A percentile compares a stretch with the other conserved stretches of the same genome.
Evolutionary conservation across 352 stramenopile genomes (phyloP).

Genomic region (Peronospora belbahrii): DNA sequence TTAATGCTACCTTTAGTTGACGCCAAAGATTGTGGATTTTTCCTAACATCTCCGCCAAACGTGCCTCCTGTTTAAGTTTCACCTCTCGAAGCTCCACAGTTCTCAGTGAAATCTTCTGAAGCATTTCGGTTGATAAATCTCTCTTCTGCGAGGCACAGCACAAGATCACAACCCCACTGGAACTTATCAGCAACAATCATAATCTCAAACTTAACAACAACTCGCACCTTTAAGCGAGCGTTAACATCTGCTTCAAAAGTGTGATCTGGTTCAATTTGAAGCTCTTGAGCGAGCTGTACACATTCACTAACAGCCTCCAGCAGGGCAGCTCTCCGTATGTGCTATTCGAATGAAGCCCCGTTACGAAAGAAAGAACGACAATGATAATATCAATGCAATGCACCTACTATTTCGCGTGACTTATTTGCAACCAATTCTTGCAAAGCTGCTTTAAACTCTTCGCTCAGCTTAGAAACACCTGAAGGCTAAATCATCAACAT

Average conservation of each 20-base stretch:
- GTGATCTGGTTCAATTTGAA: conserved; percentile 16
- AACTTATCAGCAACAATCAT: neutral
- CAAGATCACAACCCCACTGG: neutral
- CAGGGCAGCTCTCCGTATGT: conserved; percentile 18
- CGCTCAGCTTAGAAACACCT: conserved; percentile 9
- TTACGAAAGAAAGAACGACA: neutral
- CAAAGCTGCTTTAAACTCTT: conserved; percentile 19
- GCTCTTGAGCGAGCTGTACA: conserved; percentile 17
- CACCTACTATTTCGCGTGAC: conserved; percentile 23
- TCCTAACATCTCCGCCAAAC: conserved; percentile 22
- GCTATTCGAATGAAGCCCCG: conserved; percentile 2
- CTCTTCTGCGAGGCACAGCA: conserved; percentile 7
- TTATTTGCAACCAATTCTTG: conserved; percentile 14
- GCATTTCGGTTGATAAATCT: conserved; percentile 24
- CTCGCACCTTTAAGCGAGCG: conserved; percentile 19
- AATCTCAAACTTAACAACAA: neutral
- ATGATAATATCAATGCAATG: neutral
- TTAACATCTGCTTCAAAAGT: conserved; percentile 19
- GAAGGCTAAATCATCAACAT: conserved; percentile 9
- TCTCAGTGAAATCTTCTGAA: conserved; percentile 28
- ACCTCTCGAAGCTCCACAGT: conserved; percentile 29
- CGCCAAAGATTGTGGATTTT: conserved; percentile 31
- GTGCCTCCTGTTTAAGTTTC: conserved; percentile 18
- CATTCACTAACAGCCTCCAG: conserved; percentile 23
- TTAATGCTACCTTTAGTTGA: conserved; percentile 18